Evolutionary conservation across 805 yeast species (phyloP).

Genomic region (Dipodascus albidus): DNA sequence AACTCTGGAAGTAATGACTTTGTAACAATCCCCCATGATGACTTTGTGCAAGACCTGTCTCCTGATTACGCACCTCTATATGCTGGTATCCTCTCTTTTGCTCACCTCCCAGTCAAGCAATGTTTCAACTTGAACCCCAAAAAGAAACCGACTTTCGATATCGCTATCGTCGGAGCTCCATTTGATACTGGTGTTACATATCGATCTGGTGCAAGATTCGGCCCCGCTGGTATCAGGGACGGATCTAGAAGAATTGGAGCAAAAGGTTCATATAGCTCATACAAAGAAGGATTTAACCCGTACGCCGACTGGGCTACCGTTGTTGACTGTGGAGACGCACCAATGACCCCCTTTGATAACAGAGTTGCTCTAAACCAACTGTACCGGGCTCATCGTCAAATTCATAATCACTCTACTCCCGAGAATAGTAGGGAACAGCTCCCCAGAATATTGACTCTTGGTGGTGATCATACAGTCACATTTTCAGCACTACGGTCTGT

Average conservation of each 20-base stretch:
- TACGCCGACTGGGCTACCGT: constrained; percentile 43
- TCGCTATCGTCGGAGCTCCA: constrained; percentile 70
- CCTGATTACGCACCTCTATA: not conserved
- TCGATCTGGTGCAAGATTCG: constrained; percentile 75
- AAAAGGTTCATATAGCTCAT: constrained; percentile 22
- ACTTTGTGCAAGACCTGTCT: not conserved
- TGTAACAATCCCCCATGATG: not conserved
- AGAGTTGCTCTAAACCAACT: constrained; percentile 47
- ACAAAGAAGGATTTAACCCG: constrained; percentile 50
- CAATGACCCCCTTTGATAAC: constrained; percentile 55
- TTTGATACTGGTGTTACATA: constrained; percentile 75
- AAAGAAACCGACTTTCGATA: constrained; percentile 37
- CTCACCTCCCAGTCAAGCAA: constrained; percentile 50
- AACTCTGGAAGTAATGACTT: not conserved
- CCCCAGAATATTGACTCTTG: constrained; percentile 55
- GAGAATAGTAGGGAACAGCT: constrained; percentile 23
- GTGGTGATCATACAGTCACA: constrained; percentile 72
- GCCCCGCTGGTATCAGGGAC: constrained; percentile 38
- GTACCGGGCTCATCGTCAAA: constrained; percentile 37
- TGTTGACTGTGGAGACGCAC: constrained; percentile 58
- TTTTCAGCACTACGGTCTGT: constrained; percentile 58
- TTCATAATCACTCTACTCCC: constrained; percentile 19
- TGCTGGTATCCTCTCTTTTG: constrained; percentile 37
- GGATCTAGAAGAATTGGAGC: constrained; percentile 31
- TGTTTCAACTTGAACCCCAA: constrained; percentile 39